Base-by-base conservation (phyloP, 768 basidiomycete genomes). In the Chalciporus sphaerocephalus region DNA sequence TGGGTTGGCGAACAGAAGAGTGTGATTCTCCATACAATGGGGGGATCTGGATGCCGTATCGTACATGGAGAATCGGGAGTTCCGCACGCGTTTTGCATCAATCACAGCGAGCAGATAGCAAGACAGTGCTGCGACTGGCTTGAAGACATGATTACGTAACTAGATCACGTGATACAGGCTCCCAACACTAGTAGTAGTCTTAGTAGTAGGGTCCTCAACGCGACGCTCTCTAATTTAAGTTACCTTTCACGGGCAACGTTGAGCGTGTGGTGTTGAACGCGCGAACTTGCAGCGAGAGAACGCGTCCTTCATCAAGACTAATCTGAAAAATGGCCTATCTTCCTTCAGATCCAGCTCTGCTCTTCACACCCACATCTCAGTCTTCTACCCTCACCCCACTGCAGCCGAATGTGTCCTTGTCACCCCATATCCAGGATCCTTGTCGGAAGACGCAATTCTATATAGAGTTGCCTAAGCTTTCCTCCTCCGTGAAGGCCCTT, bases 81-180 rank as follows among this genome's bases (percentile, higher is more conserved):
- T 28, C 83, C 82, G 3, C 87, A 89, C 59, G 79, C 81, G 13
- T 89, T 88, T 59, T 87, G 81, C 58, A 79, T 90, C 40, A 78
- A 75, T 59, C 78, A 85, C 52, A 66, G 77, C 13, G 70, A 76
- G 38, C 52, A 69, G 18, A 50, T 84, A 2, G 80, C 76, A 24
- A 50, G 56, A 17, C 74, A 77, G 33, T 83, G 81, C 51, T 57
- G 59, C 23, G 35, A 58, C 17, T 80, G 78, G 78, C 61, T 79
- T 36, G 2, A 50, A 22, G 50, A 52, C 16, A 33, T 37, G 20
- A 22, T 38, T 12, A 20, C 20, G 12, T 48, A 30, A 30, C n/a
- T 30, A 30, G 8, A 30, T 15, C 28, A 58, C 44, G 46, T 58
- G 51, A 47, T 16, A 17, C 9, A 22, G 22, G 8, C n/a, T n/a